Evolutionary conservation across 345 rosid genomes (phyloP).

Genomic region (Acer saccharum): DNA sequence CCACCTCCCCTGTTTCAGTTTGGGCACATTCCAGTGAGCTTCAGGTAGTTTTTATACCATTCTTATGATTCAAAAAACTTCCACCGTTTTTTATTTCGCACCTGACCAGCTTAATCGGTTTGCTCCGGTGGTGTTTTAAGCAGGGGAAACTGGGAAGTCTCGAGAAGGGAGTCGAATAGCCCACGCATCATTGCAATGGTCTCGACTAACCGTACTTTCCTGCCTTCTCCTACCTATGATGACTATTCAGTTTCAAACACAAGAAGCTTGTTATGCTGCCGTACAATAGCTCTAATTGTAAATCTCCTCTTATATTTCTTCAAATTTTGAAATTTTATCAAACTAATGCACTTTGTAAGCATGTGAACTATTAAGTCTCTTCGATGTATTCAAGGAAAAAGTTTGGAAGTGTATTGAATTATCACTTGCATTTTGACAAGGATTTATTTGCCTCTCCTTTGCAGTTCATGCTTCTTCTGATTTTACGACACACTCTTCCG

Average conservation of each 20-base stretch:
- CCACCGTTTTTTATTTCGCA: not conserved
- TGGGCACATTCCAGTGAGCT: slow-evolving; percentile 71
- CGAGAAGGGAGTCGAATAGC: slow-evolving; percentile 49
- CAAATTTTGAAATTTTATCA: too few species aligned
- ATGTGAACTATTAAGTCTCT: too few species aligned
- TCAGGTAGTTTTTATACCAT: slow-evolving; percentile 44
- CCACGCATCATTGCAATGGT: slow-evolving; percentile 71
- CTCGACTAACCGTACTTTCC: slow-evolving; percentile 55
- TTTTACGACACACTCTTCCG: slow-evolving; percentile 79
- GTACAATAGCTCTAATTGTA: slow-evolving; percentile 65
- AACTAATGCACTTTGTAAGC: too few species aligned
- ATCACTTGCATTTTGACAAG: not conserved
- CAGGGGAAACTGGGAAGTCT: slow-evolving; percentile 82
- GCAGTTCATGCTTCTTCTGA: slow-evolving; percentile 85
- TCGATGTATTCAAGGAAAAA: not conserved
- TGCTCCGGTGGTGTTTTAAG: not conserved
- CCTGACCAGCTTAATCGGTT: not conserved
- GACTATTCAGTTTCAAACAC: slow-evolving; percentile 54
- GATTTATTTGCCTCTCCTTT: slow-evolving; percentile 17
- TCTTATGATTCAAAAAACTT: not conserved
- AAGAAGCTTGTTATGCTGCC: slow-evolving; percentile 61
- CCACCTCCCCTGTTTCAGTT: slow-evolving; percentile 77
- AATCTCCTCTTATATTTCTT: not conserved
- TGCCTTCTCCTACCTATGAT: slow-evolving; percentile 38
- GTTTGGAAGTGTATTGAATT: not conserved